Conservation (phyloP, 768 basidiomycete genomes). For the Auricularia cornea region DNA sequence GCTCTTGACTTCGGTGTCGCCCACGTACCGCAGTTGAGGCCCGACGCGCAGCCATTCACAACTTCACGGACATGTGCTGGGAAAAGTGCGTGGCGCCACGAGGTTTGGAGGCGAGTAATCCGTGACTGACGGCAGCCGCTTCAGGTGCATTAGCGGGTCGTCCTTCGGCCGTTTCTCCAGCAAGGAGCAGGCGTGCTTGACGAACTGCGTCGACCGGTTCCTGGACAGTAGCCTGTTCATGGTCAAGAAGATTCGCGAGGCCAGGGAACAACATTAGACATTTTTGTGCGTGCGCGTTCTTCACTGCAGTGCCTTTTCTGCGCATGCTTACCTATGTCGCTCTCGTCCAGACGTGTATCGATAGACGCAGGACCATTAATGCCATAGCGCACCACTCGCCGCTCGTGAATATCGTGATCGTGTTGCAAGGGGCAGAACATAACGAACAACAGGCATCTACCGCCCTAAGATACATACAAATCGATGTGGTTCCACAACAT, state of each 20-base stretch:
- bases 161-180: slow-evolving; percentile 73
- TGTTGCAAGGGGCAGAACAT: not conserved
- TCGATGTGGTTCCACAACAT: too few species aligned
- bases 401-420: too few species aligned
- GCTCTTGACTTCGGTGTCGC: slow-evolving; percentile 4
- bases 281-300: not conserved
- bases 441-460: too few species aligned
- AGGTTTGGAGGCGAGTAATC: not conserved
- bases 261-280: not conserved
- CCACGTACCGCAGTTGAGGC: not conserved
- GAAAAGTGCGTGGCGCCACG: slow-evolving; percentile 61
- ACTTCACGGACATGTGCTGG: slow-evolving; percentile 81
- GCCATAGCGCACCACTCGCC: too few species aligned
- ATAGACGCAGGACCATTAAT: too few species aligned
- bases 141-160: slow-evolving; percentile 72
- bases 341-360: not conserved
- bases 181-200: slow-evolving; percentile 71
- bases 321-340: not conserved
- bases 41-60: slow-evolving; percentile 44
- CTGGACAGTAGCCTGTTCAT: slow-evolving; percentile 79
- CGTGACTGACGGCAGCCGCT: not conserved
- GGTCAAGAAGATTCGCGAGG: slow-evolving; percentile 46
- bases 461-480: not conserved
- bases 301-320: too few species aligned
- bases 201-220: slow-evolving; percentile 89